These are phyloP conservation scores for Climacium dendroides DNA, from an alignment of 225 moss, liverwort and hornwort species.

Conservation along the genomic window DNA sequence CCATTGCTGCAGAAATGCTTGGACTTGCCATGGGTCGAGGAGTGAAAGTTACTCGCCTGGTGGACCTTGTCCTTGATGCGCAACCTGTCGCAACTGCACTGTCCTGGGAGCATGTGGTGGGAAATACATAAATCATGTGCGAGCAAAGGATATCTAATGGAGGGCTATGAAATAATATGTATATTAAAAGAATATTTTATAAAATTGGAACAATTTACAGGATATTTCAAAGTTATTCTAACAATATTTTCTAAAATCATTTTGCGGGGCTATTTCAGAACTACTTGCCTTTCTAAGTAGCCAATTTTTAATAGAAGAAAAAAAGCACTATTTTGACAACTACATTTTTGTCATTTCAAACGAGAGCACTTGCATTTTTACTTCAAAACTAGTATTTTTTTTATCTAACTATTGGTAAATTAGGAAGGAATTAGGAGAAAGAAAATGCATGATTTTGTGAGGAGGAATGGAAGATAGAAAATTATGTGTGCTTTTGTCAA, in stretches of 20 bases:
- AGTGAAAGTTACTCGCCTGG: constrained; percentile 28
- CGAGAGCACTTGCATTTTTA: neutral
- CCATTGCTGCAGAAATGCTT: constrained; percentile 71
- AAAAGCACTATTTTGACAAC: neutral
- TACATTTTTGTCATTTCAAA: fast-evolving
- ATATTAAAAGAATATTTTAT: too few relatives aligned
- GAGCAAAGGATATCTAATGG: neutral
- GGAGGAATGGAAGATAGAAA: too few relatives aligned
- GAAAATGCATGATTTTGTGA: too few relatives aligned
- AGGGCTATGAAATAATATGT: neutral
- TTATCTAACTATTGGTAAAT: too few relatives aligned
- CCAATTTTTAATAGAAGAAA: neutral
- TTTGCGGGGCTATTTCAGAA: neutral
- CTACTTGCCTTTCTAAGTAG: neutral
- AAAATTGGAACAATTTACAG: too few relatives aligned
- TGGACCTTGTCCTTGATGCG: constrained; percentile 57
- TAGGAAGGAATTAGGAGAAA: too few relatives aligned
- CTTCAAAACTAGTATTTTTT: too few relatives aligned
- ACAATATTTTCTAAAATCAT: neutral
- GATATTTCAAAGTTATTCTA: too few relatives aligned
- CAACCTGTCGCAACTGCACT: constrained; percentile 15
- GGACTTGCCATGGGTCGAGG: constrained; percentile 59
- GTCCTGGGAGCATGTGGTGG: fast-evolving
- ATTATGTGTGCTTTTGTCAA: too few relatives aligned
- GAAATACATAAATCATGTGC: neutral